phyloP scores from a whole-genome alignment of 768 basidiomycete species.

The Mrakia blollopis region DNA sequence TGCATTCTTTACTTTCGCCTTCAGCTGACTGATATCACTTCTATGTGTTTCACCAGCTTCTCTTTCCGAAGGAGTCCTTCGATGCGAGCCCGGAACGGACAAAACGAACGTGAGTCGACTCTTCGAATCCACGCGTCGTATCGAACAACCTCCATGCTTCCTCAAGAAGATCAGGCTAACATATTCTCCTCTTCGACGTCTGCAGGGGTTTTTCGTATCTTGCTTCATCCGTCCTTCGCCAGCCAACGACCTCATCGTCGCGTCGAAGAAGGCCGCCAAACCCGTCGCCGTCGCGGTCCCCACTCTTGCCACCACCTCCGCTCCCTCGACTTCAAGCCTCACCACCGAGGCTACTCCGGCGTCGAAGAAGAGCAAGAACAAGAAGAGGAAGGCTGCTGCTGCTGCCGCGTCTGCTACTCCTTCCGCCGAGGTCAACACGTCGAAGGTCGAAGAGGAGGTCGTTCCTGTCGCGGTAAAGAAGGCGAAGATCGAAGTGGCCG shows the following conservation, averaged over 20 bases:
- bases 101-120: constrained; percentile 52
- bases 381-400: constrained; percentile 2
- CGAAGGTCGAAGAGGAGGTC: not conserved
- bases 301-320: not conserved
- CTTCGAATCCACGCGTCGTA: not conserved
- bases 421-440: not conserved
- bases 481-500: not conserved
- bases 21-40: constrained; percentile 40
- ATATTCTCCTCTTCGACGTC: not conserved
- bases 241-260: not conserved
- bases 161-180: not conserved
- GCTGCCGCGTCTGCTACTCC: not conserved
- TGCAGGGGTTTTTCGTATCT: constrained; percentile 85
- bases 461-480: not conserved
- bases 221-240: constrained; percentile 59
- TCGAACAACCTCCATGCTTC: too few species aligned
- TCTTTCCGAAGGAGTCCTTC: constrained; percentile 51
- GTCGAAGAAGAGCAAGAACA: constrained; percentile 11
- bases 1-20: not conserved
- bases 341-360: not conserved
- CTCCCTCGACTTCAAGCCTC: not conserved
- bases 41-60: constrained; percentile 48
- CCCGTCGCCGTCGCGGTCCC: not conserved
- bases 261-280: constrained; percentile 4
- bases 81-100: constrained; percentile 56